phyloP scores from a whole-genome alignment of 495 filamentous ascomycete genomes.

The Penicillium coffeae region DNA sequence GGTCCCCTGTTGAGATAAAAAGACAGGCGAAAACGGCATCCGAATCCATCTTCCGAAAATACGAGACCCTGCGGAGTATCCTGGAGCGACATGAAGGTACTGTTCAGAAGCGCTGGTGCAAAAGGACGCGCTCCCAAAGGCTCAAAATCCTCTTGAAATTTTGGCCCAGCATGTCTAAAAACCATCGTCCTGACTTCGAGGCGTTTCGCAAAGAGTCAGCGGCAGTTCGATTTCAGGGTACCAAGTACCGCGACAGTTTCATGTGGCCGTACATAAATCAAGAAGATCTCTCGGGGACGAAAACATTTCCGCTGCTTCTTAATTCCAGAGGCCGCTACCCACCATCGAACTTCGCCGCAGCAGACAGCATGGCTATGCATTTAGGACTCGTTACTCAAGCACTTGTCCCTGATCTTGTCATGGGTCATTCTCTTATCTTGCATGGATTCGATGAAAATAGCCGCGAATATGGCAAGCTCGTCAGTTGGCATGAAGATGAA shows the following conservation, averaged over 20 bases:
- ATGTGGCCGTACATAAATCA: slow-evolving; percentile 55
- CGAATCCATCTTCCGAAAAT: too few relatives aligned
- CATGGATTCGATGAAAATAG: background rate
- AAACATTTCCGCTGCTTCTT: slow-evolving; percentile 19
- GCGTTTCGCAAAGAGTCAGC: background rate
- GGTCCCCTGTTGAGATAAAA: too few relatives aligned
- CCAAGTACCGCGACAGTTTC: slow-evolving; percentile 29
- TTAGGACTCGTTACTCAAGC: background rate
- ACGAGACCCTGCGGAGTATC: too few relatives aligned
- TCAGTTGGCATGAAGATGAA: background rate
- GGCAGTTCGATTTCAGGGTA: slow-evolving; percentile 20
- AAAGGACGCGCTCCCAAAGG: slow-evolving; percentile 31
- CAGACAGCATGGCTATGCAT: background rate
- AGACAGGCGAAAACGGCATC: too few relatives aligned
- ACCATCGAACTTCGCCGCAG: background rate
- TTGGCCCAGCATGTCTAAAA: background rate
- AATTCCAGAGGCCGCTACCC: background rate
- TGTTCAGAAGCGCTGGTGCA: slow-evolving; percentile 47
- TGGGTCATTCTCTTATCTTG: background rate
- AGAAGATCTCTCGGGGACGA: slow-evolving; percentile 48
- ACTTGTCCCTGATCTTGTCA: background rate
- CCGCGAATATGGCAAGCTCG: background rate
- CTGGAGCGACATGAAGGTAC: slow-evolving; percentile 43
- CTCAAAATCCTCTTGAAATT: background rate
- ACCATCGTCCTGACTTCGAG: background rate